Evolutionary conservation across 2,329 filamentous ascomycete species (phyloP).

Genomic region (Neonectria magnoliae): DNA sequence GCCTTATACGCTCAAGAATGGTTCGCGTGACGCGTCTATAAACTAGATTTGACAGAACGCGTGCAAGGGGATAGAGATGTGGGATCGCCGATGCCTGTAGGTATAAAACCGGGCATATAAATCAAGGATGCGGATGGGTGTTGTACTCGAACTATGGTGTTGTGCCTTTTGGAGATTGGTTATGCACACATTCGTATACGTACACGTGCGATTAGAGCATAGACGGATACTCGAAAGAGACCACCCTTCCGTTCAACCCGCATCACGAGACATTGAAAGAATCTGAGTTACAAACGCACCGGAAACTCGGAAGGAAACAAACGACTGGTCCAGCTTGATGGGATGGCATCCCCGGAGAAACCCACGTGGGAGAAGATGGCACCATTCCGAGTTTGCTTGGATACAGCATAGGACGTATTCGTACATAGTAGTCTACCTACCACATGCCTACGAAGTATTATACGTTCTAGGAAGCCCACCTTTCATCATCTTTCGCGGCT

Average conservation of each 20-base stretch:
- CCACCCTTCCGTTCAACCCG: neutral
- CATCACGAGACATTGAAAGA: neutral
- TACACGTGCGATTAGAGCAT: too few species aligned
- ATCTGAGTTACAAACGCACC: neutral
- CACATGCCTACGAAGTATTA: neutral
- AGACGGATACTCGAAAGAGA: neutral
- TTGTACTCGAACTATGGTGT: neutral
- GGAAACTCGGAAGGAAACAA: constrained; percentile 5
- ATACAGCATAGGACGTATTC: neutral
- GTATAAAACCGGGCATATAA: neutral
- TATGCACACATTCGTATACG: neutral
- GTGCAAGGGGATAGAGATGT: neutral
- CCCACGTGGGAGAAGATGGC: constrained; percentile 1
- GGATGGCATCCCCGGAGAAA: neutral
- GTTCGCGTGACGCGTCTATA: neutral
- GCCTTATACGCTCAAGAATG: neutral
- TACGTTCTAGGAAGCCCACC: neutral
- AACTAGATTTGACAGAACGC: neutral
- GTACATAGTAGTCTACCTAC: too few species aligned
- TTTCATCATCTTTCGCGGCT: neutral
- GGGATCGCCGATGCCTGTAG: neutral
- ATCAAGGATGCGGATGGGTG: neutral
- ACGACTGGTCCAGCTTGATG: neutral
- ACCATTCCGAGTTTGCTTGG: neutral
- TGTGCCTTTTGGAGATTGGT: neutral